These are phyloP conservation scores for Lizonia empirigonia DNA, from an alignment of 2,329 filamentous ascomycete genomes.

Conservation along the genomic window DNA sequence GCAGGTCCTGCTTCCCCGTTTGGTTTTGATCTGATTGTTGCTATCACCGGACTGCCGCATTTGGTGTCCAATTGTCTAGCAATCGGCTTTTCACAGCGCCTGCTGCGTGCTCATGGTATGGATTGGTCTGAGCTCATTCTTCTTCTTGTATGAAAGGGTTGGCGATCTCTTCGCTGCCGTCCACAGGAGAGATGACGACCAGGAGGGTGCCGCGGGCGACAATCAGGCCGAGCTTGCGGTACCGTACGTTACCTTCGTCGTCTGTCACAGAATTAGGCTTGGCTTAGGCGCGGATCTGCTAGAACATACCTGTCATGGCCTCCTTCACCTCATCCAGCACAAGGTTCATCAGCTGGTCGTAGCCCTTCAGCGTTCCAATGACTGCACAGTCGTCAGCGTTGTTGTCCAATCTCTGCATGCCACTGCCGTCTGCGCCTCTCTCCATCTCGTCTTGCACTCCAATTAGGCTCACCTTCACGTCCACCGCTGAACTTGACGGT, in stretches of 20 bases:
- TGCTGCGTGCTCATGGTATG: background rate
- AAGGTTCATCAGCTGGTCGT: slow-evolving; percentile 97
- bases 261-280: too few relatives aligned
- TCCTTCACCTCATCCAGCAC: slow-evolving; percentile 95
- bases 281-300: too few relatives aligned
- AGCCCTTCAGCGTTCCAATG: slow-evolving; percentile 87
- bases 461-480: slow-evolving; percentile 70
- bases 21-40: background rate
- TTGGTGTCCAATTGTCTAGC: background rate
- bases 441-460: slow-evolving; percentile 1
- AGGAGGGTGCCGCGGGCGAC: slow-evolving; percentile 90
- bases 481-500: slow-evolving; percentile 97
- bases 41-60: background rate
- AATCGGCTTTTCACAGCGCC: background rate
- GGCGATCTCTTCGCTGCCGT: slow-evolving; percentile 93
- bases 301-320: slow-evolving; percentile 75
- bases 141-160: slow-evolving; percentile 87
- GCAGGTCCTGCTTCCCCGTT: slow-evolving; percentile 7
- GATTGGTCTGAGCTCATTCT: slow-evolving; percentile 23
- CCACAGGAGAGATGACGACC: slow-evolving; percentile 88
- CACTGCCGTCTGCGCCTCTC: background rate
- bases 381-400: slow-evolving; percentile 59
- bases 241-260: slow-evolving; percentile 87
- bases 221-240: slow-evolving; percentile 80
- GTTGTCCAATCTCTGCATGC: background rate